Conservation (phyloP, 306 rosid species). For the Geum urbanum region DNA sequence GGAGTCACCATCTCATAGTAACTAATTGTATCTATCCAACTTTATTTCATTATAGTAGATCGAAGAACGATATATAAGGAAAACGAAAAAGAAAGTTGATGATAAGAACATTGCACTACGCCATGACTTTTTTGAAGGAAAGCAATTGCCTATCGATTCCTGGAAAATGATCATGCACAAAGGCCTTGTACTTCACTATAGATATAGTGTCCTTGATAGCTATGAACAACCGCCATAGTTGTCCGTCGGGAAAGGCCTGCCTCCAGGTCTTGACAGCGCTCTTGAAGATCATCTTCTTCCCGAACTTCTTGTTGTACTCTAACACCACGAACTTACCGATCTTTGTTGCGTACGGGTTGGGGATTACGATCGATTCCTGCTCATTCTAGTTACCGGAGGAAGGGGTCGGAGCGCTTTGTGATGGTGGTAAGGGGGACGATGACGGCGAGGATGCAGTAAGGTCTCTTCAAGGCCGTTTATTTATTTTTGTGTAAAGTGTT, state of each 20-base stretch:
- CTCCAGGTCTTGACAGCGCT: constrained; percentile 35
- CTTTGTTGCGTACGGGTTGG: constrained; percentile 40
- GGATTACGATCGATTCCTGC: neutral
- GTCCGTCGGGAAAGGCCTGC: constrained; percentile 46
- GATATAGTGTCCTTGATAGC: constrained; percentile 17
- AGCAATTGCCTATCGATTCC: constrained; percentile 28
- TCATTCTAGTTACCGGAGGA: no score
- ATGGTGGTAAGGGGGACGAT: constrained; percentile 13
- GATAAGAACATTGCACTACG: neutral
- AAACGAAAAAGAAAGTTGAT: no score
- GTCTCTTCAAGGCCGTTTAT: constrained; percentile 24
- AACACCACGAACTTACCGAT: constrained; percentile 48
- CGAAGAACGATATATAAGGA: no score
- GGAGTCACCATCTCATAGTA: no score
- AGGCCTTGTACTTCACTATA: constrained; percentile 24
- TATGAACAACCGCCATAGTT: constrained; percentile 42
- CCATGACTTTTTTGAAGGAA: constrained; percentile 28
- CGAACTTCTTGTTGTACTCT: constrained; percentile 37
- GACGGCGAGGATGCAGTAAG: constrained; percentile 4
- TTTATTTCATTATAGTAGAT: no score
- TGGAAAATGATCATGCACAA: constrained; percentile 40
- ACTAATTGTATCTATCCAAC: no score
- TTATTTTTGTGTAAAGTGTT: no score
- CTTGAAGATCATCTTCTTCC: constrained; percentile 22
- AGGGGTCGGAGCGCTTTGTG: no score